phyloP scores from a whole-genome alignment of 805 yeast species.

The Diddensiella caesifluorescens region DNA sequence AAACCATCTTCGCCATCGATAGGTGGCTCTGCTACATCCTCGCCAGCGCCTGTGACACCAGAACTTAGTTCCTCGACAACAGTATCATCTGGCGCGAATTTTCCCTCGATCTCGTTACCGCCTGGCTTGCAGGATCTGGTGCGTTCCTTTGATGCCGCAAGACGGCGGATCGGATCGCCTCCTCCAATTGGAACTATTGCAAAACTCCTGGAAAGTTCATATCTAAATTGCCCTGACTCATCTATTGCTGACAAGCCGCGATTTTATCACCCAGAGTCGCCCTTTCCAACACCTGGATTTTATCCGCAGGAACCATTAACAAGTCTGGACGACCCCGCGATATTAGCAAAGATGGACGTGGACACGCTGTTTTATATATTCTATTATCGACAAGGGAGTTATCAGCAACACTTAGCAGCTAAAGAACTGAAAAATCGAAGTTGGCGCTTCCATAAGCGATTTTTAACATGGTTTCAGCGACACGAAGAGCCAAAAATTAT shows the following conservation, averaged over 20 bases:
- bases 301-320: constrained; percentile 78
- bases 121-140: constrained; percentile 39
- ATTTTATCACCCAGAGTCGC: constrained; percentile 67
- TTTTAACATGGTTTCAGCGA: constrained; percentile 75
- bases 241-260: constrained; percentile 82
- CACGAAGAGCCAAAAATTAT: constrained; percentile 48
- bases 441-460: constrained; percentile 72
- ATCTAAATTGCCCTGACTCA: constrained; percentile 89
- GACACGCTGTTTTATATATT: constrained; percentile 91
- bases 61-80: constrained; percentile 19
- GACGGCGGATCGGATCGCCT: constrained; percentile 45
- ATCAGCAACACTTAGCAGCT: constrained; percentile 72
- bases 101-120: constrained; percentile 28
- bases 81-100: constrained; percentile 3
- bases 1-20: constrained; percentile 16
- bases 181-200: constrained; percentile 50
- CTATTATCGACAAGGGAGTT: constrained; percentile 74
- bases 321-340: constrained; percentile 47
- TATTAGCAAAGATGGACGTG: constrained; percentile 67
- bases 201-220: constrained; percentile 65
- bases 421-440: constrained; percentile 72
- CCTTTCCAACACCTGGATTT: constrained; percentile 83
- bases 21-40: constrained; percentile 21
- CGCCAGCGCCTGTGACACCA: constrained; percentile 19
- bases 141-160: constrained; percentile 37